Conservation (phyloP, 2,329 filamentous ascomycete genomes). For the Apiospora kogelbergensis region DNA sequence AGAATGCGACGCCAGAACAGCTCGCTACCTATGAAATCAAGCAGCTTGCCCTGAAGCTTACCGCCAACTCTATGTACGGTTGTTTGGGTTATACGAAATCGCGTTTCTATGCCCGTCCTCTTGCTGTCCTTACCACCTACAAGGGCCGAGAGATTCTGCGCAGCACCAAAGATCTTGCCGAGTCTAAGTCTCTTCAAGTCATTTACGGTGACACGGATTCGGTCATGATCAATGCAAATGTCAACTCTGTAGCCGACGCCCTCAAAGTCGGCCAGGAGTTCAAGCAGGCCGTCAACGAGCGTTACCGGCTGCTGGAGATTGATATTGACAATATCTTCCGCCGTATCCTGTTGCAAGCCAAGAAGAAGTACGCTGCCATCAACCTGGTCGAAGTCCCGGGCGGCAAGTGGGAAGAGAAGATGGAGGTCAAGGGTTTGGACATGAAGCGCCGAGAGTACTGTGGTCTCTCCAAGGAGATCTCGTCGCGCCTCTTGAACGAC, state of each 20-base stretch:
- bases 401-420: constrained; percentile 88
- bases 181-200: constrained; percentile 86
- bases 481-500: constrained; percentile 85
- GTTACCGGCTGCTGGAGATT: constrained; percentile 90
- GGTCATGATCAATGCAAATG: constrained; percentile 99
- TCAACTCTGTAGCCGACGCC: constrained; percentile 87
- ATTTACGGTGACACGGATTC: constrained; percentile 99
- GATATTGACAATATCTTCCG: constrained; percentile 98
- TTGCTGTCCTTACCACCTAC: constrained; percentile 93
- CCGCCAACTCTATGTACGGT: constrained; percentile 99
- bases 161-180: constrained; percentile 93
- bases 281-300: constrained; percentile 91
- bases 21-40: constrained; percentile 97
- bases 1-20: constrained; percentile 79
- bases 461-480: constrained; percentile 91
- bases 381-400: constrained; percentile 81
- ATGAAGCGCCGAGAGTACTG: constrained; percentile 99
- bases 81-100: constrained; percentile 97
- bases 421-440: constrained; percentile 97
- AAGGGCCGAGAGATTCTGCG: constrained; percentile 97
- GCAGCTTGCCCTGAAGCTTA: constrained; percentile 93
- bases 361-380: constrained; percentile 99
- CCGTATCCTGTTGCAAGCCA: constrained; percentile 88
- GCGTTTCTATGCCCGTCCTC: constrained; percentile 91
- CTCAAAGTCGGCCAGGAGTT: constrained; percentile 92